phyloP scores from a whole-genome alignment of 148 eudicot species.

The Vaccinium macrocarpon region DNA sequence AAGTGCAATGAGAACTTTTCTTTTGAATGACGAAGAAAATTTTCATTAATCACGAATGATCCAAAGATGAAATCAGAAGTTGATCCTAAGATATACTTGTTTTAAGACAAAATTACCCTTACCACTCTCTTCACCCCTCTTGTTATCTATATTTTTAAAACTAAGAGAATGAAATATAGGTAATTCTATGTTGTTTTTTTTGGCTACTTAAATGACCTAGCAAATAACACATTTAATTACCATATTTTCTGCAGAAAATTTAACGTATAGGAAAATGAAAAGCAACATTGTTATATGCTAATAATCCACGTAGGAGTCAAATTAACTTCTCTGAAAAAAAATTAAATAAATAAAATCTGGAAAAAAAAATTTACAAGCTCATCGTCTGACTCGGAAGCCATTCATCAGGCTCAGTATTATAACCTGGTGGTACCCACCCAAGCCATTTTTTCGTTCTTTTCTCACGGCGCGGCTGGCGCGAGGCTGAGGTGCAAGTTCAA shows the following conservation, averaged over 20 bases:
- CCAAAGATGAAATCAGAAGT: no score
- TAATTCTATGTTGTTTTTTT: not conserved
- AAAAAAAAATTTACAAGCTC: constrained; percentile 29
- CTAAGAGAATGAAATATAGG: not conserved
- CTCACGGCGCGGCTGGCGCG: constrained; percentile 53
- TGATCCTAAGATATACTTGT: not conserved
- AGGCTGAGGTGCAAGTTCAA: constrained; percentile 85
- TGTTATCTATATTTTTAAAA: no score
- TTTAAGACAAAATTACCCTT: not conserved
- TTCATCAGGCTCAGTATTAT: not conserved
- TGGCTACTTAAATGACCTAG: not conserved
- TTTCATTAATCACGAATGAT: no score
- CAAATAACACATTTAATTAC: not conserved
- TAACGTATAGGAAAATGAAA: not conserved
- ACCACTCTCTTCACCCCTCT: no score
- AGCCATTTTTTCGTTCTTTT: not conserved
- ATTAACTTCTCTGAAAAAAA: constrained; percentile 14
- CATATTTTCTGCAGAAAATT: not conserved
- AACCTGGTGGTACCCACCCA: not conserved
- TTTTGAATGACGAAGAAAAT: no score
- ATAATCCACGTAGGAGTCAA: constrained; percentile 12
- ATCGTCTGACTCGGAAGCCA: constrained; percentile 12
- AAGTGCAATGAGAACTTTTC: not conserved
- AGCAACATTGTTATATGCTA: not conserved
- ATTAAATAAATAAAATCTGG: constrained; percentile 24